phyloP scores from a whole-genome alignment of 129 eudicot genomes.

The Chrysanthemum lavandulifolium region DNA sequence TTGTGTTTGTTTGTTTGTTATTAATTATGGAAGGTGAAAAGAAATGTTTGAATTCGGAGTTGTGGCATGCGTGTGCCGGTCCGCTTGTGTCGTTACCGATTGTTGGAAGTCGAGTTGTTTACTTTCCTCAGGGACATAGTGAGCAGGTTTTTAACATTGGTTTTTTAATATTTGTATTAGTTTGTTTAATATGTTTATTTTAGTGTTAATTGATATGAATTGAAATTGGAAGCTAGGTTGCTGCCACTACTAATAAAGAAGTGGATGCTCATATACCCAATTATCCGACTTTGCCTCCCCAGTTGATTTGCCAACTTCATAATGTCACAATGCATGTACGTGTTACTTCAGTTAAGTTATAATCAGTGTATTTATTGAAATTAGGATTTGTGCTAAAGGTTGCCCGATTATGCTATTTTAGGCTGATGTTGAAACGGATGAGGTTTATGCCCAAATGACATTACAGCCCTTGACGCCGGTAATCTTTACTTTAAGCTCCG shows the following conservation, averaged over 20 bases:
- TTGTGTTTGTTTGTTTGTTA: conserved; percentile 15
- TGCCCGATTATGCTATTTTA: conserved; percentile 41
- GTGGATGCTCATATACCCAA: conserved; percentile 96
- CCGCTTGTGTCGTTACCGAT: conserved; percentile 92
- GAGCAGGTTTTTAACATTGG: conserved; percentile 72
- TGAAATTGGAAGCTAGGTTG: conserved; percentile 73
- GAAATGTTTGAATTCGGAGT: conserved; percentile 96
- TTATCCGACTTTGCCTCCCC: conserved; percentile 93
- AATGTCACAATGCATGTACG: conserved; percentile 99
- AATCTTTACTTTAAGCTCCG: conserved; percentile 12
- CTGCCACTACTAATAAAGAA: conserved; percentile 97
- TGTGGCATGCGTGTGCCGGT: conserved; percentile 99
- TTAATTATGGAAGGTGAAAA: conserved; percentile 66
- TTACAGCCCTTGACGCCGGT: conserved; percentile 97
- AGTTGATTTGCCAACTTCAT: conserved; percentile 97
- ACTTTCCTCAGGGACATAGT: conserved; percentile 99
- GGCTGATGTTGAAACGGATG: conserved; percentile 99
- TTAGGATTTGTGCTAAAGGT: not conserved
- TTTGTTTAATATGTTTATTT: conserved; percentile 2
- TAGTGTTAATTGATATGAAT: conserved; percentile 33
- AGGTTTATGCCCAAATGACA: conserved; percentile 99
- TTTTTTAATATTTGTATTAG: not conserved
- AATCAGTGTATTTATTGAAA: not conserved
- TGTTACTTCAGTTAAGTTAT: conserved; percentile 1
- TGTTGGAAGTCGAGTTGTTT: conserved; percentile 89